Evolutionary conservation across 768 basidiomycete genomes (phyloP).

Genomic region (Cystofilobasidium macerans): DNA sequence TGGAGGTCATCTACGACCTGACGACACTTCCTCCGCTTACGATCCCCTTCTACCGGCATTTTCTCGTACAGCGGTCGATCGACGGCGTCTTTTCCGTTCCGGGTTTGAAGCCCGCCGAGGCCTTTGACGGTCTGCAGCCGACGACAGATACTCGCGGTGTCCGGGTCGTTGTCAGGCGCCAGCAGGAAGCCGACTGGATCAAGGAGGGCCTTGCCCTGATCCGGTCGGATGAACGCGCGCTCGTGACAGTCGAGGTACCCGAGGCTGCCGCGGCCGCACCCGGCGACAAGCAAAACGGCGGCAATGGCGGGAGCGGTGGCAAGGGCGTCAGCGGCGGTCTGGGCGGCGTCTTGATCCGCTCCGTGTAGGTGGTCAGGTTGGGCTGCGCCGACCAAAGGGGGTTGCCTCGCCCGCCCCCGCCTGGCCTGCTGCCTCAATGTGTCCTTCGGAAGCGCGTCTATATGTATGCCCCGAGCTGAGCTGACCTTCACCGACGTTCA

Average conservation of each 20-base stretch:
- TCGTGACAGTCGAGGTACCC: background rate
- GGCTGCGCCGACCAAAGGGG: no score
- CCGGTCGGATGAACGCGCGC: background rate
- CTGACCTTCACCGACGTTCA: no score
- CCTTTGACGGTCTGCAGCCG: background rate
- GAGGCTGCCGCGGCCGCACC: no score
- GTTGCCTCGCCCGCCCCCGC: no score
- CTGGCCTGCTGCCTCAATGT: no score
- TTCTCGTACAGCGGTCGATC: background rate
- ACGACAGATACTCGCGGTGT: background rate
- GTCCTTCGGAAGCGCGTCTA: no score
- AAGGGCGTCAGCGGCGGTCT: no score
- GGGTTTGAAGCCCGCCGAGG: background rate
- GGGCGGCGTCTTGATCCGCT: no score
- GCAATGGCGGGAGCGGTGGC: no score
- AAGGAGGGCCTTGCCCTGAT: background rate
- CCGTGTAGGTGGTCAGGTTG: no score
- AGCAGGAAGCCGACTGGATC: background rate
- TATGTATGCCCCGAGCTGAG: no score
- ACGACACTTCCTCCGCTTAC: constrained; percentile 16
- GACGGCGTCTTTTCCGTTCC: constrained; percentile 9
- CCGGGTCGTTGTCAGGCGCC: background rate
- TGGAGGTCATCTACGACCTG: constrained; percentile 9
- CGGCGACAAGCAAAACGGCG: no score
- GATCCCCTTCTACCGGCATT: constrained; percentile 17